Evolutionary conservation across 2,329 filamentous ascomycete genomes (phyloP), one percentile per base, ranked within the genome.

Genomic region (Aspergillus quadricinctus): DNA sequence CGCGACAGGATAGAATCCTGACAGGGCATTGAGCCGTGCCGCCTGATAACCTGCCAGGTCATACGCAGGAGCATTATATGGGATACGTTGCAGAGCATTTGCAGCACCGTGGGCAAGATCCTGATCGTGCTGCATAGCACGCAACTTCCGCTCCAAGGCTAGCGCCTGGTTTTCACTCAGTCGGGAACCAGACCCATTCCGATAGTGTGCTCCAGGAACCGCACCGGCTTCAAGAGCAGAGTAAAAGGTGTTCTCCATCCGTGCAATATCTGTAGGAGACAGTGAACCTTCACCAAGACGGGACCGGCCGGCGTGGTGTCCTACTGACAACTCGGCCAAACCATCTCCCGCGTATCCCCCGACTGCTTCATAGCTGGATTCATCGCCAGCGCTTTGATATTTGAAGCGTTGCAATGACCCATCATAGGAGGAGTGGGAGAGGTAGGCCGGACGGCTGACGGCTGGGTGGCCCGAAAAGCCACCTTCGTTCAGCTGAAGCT

Each of bases 81-180:
- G 64, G 50, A 70, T 64, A 19, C 70, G 66, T 23, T 70, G 67
- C 0, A 75, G 49, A 7, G 69, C 56, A 48, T 67, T 68, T 2
- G 60, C 58, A 9, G 65, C 56, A 17, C 60, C 57, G 37, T 69
- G 68, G 10, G 65, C 52, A 23, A 71, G 65, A 4, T 76, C 72
- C 43, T 75, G 72, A 7, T 76, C 76, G 46, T 75, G 69, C 58
- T 81, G 77, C 50, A 80, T 72, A 19, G 76, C 76, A 17, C 77
- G 73, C 21, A 83, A 65, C 57, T 80, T 80, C 55, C 77, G 77
- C 54, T 83, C 79, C 28, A 82, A 67, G 21, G 77, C 66, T 2
- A 71, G 75, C 27, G 74, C 66, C 60, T 80, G 79, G 17, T 71
- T 76, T 35, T 77, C 75, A 21, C 71, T 61, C 28, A 78, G 69